Conservation (phyloP, 805 yeast genomes). For the Wickerhamiella dianesei region DNA sequence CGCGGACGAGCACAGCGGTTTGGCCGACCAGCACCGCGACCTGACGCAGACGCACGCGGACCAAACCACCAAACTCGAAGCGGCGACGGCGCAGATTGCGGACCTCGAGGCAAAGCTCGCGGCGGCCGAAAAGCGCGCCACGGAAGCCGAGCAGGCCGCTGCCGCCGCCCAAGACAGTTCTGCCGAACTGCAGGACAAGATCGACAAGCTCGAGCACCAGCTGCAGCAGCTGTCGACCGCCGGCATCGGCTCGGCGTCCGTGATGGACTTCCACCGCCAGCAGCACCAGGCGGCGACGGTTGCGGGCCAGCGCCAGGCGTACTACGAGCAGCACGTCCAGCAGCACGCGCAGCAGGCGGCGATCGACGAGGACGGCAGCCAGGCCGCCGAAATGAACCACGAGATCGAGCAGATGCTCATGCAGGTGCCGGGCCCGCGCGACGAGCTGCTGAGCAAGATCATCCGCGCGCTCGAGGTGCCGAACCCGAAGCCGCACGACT, state of each 20-base stretch:
- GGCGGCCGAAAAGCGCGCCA: constrained; percentile 2
- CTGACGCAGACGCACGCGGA: not conserved
- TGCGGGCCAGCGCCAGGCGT: constrained; percentile 3
- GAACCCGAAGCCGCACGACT: constrained; percentile 70
- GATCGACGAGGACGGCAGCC: not conserved
- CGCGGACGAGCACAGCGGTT: not conserved
- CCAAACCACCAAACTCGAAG: not conserved
- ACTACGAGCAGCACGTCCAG: not conserved
- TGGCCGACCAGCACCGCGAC: not conserved
- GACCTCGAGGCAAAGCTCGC: not conserved
- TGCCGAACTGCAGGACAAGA: constrained; percentile 8
- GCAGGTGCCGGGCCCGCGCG: constrained; percentile 12
- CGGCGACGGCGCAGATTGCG: not conserved
- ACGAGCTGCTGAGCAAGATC: constrained; percentile 26
- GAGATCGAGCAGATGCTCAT: constrained; percentile 57
- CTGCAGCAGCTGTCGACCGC: constrained; percentile 19
- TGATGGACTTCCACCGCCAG: constrained; percentile 9
- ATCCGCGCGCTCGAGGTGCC: constrained; percentile 78
- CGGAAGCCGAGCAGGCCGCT: constrained; percentile 6
- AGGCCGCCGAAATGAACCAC: constrained; percentile 36
- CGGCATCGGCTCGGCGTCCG: constrained; percentile 14
- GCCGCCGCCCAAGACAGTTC: constrained; percentile 3
- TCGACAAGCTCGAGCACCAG: constrained; percentile 21
- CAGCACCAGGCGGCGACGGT: constrained; percentile 1
- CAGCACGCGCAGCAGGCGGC: not conserved